Base-by-base conservation (phyloP, 2,329 filamentous ascomycete species). In the Ascochyta rabiei region DNA sequence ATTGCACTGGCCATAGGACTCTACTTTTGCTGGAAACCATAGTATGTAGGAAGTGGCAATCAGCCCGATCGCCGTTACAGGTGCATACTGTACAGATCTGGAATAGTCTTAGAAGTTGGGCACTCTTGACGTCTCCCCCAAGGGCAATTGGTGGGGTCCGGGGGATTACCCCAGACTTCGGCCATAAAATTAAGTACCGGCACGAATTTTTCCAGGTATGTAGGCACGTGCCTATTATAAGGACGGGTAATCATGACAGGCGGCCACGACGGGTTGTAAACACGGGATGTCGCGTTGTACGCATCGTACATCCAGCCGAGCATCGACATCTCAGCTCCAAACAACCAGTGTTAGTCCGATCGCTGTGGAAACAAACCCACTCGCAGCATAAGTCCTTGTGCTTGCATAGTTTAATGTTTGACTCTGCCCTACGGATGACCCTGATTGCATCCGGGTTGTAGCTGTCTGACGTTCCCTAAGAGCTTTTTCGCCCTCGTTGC, bases 161-260 rank as follows among this genome's bases (percentile, higher is more conserved):
- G 16, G 13, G 21, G 16, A 9, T n/a, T 44, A 28, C 50, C 50
- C 44, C 44, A 12, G 44, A 48, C 31, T 40, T 53, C 44, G 50
- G 50, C 50, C 18, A 39, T 39, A 53, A 44, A 53, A 43, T 21
- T 53, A 31, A 16, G 6, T 18, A 9, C 50, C 50, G 50, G 24
- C 15, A 18, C 9, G 24, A 26, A 24, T 18, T 28, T 15, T 2
- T 10, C 7, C n/a, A 18, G 16, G 43, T 9, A 24, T 16, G 18
- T 28, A 18, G 2, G 26, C 38, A 34, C 38, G 38, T 43, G 24
- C n/a, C 23, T 9, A 2, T 31, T 6, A 26, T 8, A 24, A 12
- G n/a, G 44, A 15, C 37, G 37, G 19, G 12, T 24, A 6, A 4
- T 26, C 21, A 30, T 1, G 28, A n/a, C n/a, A n/a, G 21, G 6